Base-by-base conservation (phyloP, 73 alveolate genomes). In the Diophrys appendiculata region DNA sequence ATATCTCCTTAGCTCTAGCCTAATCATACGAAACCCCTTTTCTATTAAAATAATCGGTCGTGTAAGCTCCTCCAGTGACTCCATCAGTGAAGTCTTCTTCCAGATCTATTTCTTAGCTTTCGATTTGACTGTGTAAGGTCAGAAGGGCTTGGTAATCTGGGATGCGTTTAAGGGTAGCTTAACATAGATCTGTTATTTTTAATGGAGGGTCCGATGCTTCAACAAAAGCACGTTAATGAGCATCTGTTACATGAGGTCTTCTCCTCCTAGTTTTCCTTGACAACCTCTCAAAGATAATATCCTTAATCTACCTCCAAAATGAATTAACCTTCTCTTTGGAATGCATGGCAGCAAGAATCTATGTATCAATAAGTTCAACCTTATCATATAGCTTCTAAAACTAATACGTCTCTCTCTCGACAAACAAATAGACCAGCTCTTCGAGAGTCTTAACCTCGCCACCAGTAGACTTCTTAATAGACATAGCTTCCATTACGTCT, bases 121-220 rank as follows among this genome's bases (percentile, higher is more conserved):
- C 60, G 18, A 43, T 43, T 18, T 43, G 18, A 18, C 18, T 11
- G 18, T 43, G 60, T 11, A 43, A 18, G 18, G 60, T 3, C 27
- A 67, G 75, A 1, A 81, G 72, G 22, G 74, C 83, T 18, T 81
- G 83, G 1, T 54, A 65, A 29, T 81, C 89, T 35, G 74, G 83
- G 33, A 81, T 81, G 43, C 89, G 43, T 25, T 72, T 81, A 18
- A 27, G 33, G 24, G 77, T 77, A 54, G 28, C 52, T 23, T 77
- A 71, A 3, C 83, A 80, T 35, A 84, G 55, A 35, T 84, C 92
- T 28, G 69, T 72, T 3, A 84, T 33, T 3, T 75, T 75, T 0
- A 84, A 65, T 52, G 76, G 84, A 8, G 92, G 92, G 52, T 84
- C 92, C 65, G 33, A 27, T 33, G 83, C 68, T 52, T 84, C 92